Evolutionary conservation across 306 rosid species (phyloP).

Genomic region (Quillaja saponaria): DNA sequence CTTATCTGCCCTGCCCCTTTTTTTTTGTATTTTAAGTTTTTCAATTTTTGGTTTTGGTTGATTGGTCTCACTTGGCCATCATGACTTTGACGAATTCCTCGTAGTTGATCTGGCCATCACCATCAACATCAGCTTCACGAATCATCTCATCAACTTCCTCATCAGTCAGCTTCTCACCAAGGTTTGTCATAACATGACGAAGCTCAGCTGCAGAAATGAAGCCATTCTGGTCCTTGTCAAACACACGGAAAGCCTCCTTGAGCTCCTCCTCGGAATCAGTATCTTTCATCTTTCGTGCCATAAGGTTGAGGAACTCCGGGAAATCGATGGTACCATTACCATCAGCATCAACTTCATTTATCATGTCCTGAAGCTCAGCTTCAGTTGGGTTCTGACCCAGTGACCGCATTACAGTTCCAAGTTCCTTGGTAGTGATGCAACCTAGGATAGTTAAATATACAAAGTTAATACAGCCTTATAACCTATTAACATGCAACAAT

Average conservation of each 20-base stretch:
- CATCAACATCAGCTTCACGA: slow-evolving; percentile 81
- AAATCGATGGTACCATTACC: slow-evolving; percentile 83
- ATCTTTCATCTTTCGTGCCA: slow-evolving; percentile 86
- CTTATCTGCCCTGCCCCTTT: slow-evolving; percentile 57
- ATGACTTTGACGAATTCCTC: slow-evolving; percentile 86
- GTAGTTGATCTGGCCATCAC: slow-evolving; percentile 79
- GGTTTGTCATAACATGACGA: slow-evolving; percentile 84
- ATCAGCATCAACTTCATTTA: slow-evolving; percentile 83
- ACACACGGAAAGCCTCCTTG: slow-evolving; percentile 83
- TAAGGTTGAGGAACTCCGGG: slow-evolving; percentile 76
- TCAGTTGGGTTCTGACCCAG: slow-evolving; percentile 87
- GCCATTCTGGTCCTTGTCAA: slow-evolving; percentile 84
- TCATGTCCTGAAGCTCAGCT: slow-evolving; percentile 83
- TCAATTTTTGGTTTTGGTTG: slow-evolving; percentile 40
- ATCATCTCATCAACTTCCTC: slow-evolving; percentile 86
- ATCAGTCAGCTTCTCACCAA: slow-evolving; percentile 84
- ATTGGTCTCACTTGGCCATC: slow-evolving; percentile 73
- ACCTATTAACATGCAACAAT: neutral
- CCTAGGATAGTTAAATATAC: slow-evolving; percentile 44
- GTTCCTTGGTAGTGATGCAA: slow-evolving; percentile 81
- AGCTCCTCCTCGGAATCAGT: slow-evolving; percentile 85
- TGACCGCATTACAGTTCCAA: slow-evolving; percentile 81
- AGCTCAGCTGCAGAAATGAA: slow-evolving; percentile 92
- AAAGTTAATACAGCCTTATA: neutral
- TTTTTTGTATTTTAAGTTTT: slow-evolving; percentile 48